Evolutionary conservation across 192 early-diverging fungal species (phyloP).

Genomic region (Umbelopsis sp.): DNA sequence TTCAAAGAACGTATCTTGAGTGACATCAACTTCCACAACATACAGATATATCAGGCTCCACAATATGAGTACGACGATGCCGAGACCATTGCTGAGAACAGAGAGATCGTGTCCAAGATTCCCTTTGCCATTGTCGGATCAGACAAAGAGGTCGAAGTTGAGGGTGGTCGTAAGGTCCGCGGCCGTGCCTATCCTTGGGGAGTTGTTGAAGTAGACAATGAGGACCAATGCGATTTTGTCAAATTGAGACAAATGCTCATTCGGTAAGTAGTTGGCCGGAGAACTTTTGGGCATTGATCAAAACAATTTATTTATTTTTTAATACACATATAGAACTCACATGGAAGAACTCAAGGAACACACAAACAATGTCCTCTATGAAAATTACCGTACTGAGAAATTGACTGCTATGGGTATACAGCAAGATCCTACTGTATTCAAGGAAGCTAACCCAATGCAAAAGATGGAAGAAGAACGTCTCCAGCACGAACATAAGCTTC

Average conservation of each 20-base stretch:
- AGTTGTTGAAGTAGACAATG: slow-evolving; percentile 95
- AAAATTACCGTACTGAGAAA: slow-evolving; percentile 96
- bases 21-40: slow-evolving; percentile 82
- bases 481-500: slow-evolving; percentile 94
- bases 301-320: too few relatives aligned
- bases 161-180: slow-evolving; percentile 87
- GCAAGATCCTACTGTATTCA: slow-evolving; percentile 80
- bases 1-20: slow-evolving; percentile 89
- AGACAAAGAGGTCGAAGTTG: slow-evolving; percentile 81
- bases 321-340: slow-evolving; percentile 66
- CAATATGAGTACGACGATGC: slow-evolving; percentile 85
- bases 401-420: slow-evolving; percentile 84
- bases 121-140: slow-evolving; percentile 96
- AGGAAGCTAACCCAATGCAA: slow-evolving; percentile 67
- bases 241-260: slow-evolving; percentile 91
- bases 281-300: neutral
- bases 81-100: slow-evolving; percentile 79
- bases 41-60: slow-evolving; percentile 86
- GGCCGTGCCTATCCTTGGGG: slow-evolving; percentile 95
- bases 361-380: slow-evolving; percentile 91
- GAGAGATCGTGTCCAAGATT: slow-evolving; percentile 87
- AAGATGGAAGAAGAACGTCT: slow-evolving; percentile 93
- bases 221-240: slow-evolving; percentile 95
- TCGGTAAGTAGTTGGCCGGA: slow-evolving; percentile 38
- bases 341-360: slow-evolving; percentile 98